Evolutionary conservation across 352 stramenopile genomes (phyloP), one percentile per base, ranked within the genome.

Genomic region (Phytophthora hybrid): DNA sequence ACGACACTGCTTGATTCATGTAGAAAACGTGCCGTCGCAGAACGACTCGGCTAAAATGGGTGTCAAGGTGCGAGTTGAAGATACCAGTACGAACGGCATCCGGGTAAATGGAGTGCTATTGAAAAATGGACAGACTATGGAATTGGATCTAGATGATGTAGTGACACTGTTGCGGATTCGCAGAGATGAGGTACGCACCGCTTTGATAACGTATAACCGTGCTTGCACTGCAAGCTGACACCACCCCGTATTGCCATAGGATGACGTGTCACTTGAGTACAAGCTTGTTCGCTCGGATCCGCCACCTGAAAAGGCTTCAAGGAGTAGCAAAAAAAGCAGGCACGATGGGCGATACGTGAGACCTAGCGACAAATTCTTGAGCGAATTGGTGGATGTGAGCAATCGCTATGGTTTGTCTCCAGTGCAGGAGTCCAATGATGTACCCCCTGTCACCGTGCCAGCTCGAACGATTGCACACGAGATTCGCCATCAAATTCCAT

Each of bases 41-140:
- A 67, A 80, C 34, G 62, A 77, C 56, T 70, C 64, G 0, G 69
- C 72, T 16, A 79, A 76, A 69, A 69, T 58, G 46, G 46, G 73
- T 8, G 59, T 91, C 37, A 85, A 83, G 61, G 73, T 92, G 13
- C 55, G 72, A n/a, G 73, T 93, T 10, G 80, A 91, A 74, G 86
- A 93, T 57, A 93, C 84, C 5, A 93, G 87, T 60, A 91, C 84
- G 18, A 93, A 93, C 41, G 87, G 87, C 5, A 79, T 91, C 9
- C 74, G 83, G 16, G 76, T 93, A 13, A 93, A 93, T 65, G 82
- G 82, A 6, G 52, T 71, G 21, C 46, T 73, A n/a, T 73, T 93
- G 39, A 88, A 87, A 74, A 80, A 80, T 60, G 71, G 77, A 3
- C 76, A 88, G 46, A 63, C 63, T 4, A 39, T 76, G 21, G 76